These are phyloP conservation scores for Calonectria montana DNA, from an alignment of 2,329 filamentous ascomycete species.

Conservation along the genomic window DNA sequence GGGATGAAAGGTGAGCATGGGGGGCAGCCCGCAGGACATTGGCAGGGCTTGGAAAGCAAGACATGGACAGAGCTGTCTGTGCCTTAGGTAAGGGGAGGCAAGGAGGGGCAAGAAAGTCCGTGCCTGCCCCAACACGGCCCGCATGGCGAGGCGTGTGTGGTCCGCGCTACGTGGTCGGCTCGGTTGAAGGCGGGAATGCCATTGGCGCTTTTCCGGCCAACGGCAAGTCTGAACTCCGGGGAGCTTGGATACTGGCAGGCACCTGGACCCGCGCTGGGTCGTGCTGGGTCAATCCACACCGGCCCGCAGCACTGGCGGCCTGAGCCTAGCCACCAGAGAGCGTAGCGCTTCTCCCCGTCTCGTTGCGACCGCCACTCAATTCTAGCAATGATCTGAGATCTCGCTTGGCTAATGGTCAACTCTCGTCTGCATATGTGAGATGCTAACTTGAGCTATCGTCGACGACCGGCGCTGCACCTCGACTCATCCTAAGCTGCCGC, in stretches of 20 bases:
- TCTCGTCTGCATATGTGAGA: conserved; percentile 40
- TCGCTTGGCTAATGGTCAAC: conserved; percentile 38
- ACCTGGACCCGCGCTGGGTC: conserved; percentile 34
- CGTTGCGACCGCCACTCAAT: conserved; percentile 36
- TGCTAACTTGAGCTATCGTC: conserved; percentile 36
- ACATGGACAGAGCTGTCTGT: neutral
- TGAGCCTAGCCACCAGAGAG: conserved; percentile 3
- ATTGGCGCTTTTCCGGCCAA: conserved; percentile 12
- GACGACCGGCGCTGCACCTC: conserved; percentile 38
- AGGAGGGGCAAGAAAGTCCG: neutral
- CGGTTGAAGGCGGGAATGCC: conserved; percentile 1
- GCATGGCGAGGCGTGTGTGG: conserved; percentile 14
- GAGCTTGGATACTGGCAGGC: conserved; percentile 30
- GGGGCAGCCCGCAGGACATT: neutral
- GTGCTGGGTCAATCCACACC: conserved; percentile 10
- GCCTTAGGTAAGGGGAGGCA: neutral
- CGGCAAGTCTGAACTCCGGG: conserved; percentile 2
- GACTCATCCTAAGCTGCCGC: conserved; percentile 37
- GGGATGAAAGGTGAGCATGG: conserved; percentile 1
- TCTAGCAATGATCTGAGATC: conserved; percentile 43
- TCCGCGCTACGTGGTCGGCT: neutral
- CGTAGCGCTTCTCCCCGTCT: conserved; percentile 25
- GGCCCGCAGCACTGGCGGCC: conserved; percentile 12
- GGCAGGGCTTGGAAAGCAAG: neutral
- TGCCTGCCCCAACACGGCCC: conserved; percentile 13